Base-by-base conservation (phyloP, 2,329 filamentous ascomycete genomes). In the Stenocarpella maydis region DNA sequence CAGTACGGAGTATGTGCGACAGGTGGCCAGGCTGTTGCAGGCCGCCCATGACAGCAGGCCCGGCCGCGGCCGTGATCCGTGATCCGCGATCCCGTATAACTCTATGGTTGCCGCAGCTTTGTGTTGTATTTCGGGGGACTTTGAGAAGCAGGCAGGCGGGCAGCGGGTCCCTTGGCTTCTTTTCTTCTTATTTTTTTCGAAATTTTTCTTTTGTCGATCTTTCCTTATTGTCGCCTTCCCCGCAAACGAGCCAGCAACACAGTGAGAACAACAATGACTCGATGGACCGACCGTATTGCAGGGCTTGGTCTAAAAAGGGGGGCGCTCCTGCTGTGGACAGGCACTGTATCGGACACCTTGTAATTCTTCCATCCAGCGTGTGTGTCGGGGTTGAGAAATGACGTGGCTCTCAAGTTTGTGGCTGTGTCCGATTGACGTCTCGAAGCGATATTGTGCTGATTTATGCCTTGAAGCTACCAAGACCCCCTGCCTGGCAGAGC, bases 391-490 rank as follows among this genome's bases (percentile, higher is more conserved):
- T 67, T 50, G 15, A 58, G 58, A 58, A 50, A 58, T 67, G 65
- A 67, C 65, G 65, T 67, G 65, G 43, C 41, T 58, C 52, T 41
- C 52, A 58, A 41, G 52, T 19, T 24, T 58, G 65, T 49, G 65
- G 65, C 65, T 67, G 65, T 67, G 65, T 67, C 14, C 58, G 49
- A 63, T 63, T n/a, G 58, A 49, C 43, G 39, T 28, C 43, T 49
- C 24, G 65, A 67, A 67, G 65, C 65, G 65, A 67, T 21, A 67
- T 67, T 67, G 65, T 52, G 9, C 28, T 49, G 52, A 50, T 58
- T 67, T 47, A 67, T 67, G 65, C 65, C 45, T 58, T 34, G 21
- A 14, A 12, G 43, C 58, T 19, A 26, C 17, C 34, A 7, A 31
- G 26, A 34, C n/a, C n/a, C 41, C 39, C 17, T 58, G 41, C 31